Conservation (phyloP, 345 rosid species). For the Microcos paniculata region DNA sequence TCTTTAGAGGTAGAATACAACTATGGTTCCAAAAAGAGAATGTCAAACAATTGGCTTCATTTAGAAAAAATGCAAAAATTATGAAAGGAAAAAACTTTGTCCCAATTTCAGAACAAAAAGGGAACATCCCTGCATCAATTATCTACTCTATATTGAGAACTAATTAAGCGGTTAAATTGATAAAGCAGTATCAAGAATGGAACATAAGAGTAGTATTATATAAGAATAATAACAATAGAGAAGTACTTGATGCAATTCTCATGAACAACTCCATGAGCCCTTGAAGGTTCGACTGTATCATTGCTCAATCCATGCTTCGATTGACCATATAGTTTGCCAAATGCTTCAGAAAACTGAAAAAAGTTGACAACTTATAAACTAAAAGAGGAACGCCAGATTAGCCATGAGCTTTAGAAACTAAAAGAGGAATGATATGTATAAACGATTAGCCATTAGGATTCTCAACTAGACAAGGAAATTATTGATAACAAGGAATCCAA, state of each 20-base stretch:
- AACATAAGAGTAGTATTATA: background rate
- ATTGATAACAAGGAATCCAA: background rate
- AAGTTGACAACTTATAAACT: background rate
- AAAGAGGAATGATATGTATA: background rate
- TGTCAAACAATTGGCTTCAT: background rate
- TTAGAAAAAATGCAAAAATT: background rate
- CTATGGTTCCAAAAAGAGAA: conserved; percentile 42
- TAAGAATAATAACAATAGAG: background rate
- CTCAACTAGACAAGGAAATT: background rate
- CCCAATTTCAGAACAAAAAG: background rate
- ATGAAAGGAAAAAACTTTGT: background rate
- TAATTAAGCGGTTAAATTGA: background rate
- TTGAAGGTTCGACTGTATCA: conserved; percentile 58
- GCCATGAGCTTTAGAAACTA: background rate
- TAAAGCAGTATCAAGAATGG: background rate
- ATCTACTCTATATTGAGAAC: background rate
- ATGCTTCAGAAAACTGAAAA: conserved; percentile 85
- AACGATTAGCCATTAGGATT: background rate
- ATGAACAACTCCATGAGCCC: conserved; percentile 66
- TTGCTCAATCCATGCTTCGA: conserved; percentile 63
- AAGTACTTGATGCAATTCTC: conserved; percentile 86
- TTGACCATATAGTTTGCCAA: conserved; percentile 91
- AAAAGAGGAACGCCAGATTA: background rate
- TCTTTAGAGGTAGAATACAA: conserved; percentile 56
- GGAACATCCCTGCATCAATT: background rate